Percentiles rank a stretch among this genome's conserved stretches.
Conservation (phyloP, 2,329 filamentous ascomycete species). For the Pseudocercospora fuligena region DNA sequence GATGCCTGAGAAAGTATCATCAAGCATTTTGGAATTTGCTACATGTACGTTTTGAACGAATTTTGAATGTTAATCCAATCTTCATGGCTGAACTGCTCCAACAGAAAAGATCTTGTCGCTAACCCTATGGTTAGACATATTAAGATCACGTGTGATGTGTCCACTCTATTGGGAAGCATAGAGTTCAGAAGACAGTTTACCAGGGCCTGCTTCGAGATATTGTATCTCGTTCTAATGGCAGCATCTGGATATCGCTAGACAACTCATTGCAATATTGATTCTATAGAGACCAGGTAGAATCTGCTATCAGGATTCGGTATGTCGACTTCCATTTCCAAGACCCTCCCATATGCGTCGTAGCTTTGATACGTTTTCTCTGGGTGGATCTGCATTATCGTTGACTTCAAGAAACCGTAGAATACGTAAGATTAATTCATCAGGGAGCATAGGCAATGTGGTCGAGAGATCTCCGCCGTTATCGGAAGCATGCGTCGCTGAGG, state of each 20-base stretch:
- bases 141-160: too few species aligned
- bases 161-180: neutral
- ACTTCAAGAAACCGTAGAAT: conserved; percentile 53
- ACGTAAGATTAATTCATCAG: conserved; percentile 52
- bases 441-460: conserved; percentile 31
- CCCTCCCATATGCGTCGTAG: conserved; percentile 61
- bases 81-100: neutral
- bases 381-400: conserved; percentile 41
- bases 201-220: neutral
- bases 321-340: neutral
- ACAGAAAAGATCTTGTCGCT: neutral
- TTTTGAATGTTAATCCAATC: neutral
- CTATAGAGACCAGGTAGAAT: neutral
- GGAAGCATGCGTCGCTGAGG: neutral
- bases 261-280: neutral
- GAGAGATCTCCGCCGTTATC: neutral
- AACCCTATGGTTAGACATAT: too few species aligned
- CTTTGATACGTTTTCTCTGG: conserved; percentile 39
- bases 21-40: conserved; percentile 23
- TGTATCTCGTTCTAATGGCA: neutral
- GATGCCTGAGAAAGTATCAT: conserved; percentile 12
- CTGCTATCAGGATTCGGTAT: neutral
- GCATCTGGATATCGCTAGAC: neutral
- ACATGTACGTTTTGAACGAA: conserved; percentile 20
- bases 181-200: conserved; percentile 4